Evolutionary conservation across 805 yeast species (phyloP).

Genomic region (Kuraishia hungarica): DNA sequence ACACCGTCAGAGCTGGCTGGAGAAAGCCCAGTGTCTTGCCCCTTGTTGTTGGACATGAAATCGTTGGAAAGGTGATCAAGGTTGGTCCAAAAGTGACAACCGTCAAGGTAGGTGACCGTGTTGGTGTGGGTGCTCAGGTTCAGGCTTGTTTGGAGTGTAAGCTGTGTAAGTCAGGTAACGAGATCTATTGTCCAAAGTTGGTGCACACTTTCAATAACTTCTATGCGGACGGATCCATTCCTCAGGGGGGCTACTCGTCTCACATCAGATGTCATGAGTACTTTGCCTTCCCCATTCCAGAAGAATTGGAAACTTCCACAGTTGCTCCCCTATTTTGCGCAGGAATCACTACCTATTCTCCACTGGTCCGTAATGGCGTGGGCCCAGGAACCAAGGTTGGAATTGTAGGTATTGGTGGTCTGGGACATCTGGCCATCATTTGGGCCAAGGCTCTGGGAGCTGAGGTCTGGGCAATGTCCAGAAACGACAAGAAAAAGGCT

Average conservation of each 20-base stretch:
- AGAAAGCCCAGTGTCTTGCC: slow-evolving; percentile 15
- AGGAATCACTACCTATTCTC: slow-evolving; percentile 66
- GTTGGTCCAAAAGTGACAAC: slow-evolving; percentile 47
- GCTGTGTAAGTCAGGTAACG: slow-evolving; percentile 46
- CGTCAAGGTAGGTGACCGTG: slow-evolving; percentile 62
- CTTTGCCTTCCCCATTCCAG: slow-evolving; percentile 59
- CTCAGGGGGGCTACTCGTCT: slow-evolving; percentile 64
- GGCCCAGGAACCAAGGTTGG: slow-evolving; percentile 40
- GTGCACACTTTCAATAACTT: slow-evolving; percentile 26
- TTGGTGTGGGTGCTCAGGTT: slow-evolving; percentile 72
- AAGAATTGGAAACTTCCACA: slow-evolving; percentile 35
- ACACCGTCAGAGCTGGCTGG: slow-evolving; percentile 45
- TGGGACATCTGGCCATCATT: slow-evolving; percentile 56
- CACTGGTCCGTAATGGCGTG: slow-evolving; percentile 39
- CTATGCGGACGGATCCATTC: slow-evolving; percentile 14
- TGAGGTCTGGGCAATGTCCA: slow-evolving; percentile 48
- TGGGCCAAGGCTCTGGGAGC: slow-evolving; percentile 59
- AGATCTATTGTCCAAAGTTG: slow-evolving; percentile 29
- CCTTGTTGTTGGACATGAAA: slow-evolving; percentile 52
- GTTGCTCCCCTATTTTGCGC: slow-evolving; percentile 77
- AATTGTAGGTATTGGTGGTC: slow-evolving; percentile 58
- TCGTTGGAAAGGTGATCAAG: slow-evolving; percentile 48
- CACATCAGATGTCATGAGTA: slow-evolving; percentile 56
- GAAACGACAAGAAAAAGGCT: slow-evolving; percentile 38
- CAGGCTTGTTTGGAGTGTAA: slow-evolving; percentile 54